These are phyloP conservation scores for Moricandia arvensis DNA, from an alignment of 345 rosid genomes.

Conservation along the genomic window DNA sequence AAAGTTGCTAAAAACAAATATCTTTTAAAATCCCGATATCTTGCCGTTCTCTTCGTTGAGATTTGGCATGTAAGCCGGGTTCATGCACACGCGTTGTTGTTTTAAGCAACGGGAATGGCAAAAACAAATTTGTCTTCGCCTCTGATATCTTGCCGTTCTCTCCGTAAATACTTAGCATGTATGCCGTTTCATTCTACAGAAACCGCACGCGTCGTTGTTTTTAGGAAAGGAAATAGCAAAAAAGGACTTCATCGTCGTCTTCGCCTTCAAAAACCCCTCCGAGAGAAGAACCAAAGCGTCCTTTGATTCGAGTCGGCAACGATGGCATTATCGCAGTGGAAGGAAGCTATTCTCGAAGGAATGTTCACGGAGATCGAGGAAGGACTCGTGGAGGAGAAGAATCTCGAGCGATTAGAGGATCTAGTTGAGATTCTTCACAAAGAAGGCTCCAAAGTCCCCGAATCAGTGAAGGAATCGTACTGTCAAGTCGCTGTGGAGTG, in stretches of 20 bases:
- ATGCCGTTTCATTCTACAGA: not conserved
- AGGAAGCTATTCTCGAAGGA: conserved; percentile 42
- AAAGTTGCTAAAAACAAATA: not conserved
- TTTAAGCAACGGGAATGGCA: not conserved
- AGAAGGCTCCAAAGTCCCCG: conserved; percentile 33
- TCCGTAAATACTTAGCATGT: not conserved
- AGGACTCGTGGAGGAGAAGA: conserved; percentile 39
- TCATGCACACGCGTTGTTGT: not conserved
- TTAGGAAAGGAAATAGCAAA: not conserved
- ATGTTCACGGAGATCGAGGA: conserved; percentile 38
- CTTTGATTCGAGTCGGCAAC: not conserved
- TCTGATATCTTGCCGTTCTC: conserved; percentile 5
- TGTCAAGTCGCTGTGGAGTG: conserved; percentile 60
- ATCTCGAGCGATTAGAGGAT: conserved; percentile 48
- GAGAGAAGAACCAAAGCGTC: not conserved
- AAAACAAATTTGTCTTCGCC: conserved; percentile 1
- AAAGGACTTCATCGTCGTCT: not conserved
- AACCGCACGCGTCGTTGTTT: not conserved
- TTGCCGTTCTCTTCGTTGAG: not conserved
- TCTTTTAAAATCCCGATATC: not conserved
- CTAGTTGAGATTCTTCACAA: conserved; percentile 44
- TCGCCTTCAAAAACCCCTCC: not conserved
- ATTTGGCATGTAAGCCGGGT: not conserved
- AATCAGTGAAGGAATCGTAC: conserved; percentile 55
- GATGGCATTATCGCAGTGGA: conserved; percentile 39